Evolutionary conservation across 176 grass and related monocot species (phyloP).

Genomic region (Luzula sylvatica): DNA sequence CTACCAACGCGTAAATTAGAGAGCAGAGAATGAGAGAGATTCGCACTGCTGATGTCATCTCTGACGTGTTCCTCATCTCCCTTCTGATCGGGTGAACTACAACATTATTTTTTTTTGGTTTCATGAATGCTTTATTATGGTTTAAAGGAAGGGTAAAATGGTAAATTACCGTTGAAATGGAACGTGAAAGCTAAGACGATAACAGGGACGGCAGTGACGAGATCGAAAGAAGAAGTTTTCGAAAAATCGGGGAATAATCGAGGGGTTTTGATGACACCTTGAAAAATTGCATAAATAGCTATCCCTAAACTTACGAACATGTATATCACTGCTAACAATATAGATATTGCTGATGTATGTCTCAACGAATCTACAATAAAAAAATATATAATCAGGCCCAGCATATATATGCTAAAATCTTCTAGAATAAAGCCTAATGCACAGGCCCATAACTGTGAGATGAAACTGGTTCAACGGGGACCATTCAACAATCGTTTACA

Average conservation of each 20-base stretch:
- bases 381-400: too few relatives aligned
- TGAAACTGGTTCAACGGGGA: too few relatives aligned
- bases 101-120: not conserved
- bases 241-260: constrained; percentile 63
- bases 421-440: too few relatives aligned
- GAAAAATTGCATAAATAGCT: constrained; percentile 60
- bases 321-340: constrained; percentile 71
- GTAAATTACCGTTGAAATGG: constrained; percentile 79
- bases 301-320: constrained; percentile 69
- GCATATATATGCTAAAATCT: too few relatives aligned
- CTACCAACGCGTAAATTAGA: constrained; percentile 59
- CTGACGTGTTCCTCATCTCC: constrained; percentile 64
- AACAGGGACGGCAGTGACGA: constrained; percentile 79
- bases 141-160: not conserved
- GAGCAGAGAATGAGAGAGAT: constrained; percentile 66
- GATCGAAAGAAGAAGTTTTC: constrained; percentile 56
- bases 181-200: constrained; percentile 93
- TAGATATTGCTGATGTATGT: constrained; percentile 68
- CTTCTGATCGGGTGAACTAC: constrained; percentile 76
- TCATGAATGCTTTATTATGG: too few relatives aligned
- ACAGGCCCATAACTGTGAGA: too few relatives aligned
- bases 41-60: constrained; percentile 66
- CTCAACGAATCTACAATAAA: constrained; percentile 64
- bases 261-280: constrained; percentile 47
- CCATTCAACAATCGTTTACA: not conserved